phyloP scores from a whole-genome alignment of 2,329 filamentous ascomycete genomes.

The Venturia oleaginea region DNA sequence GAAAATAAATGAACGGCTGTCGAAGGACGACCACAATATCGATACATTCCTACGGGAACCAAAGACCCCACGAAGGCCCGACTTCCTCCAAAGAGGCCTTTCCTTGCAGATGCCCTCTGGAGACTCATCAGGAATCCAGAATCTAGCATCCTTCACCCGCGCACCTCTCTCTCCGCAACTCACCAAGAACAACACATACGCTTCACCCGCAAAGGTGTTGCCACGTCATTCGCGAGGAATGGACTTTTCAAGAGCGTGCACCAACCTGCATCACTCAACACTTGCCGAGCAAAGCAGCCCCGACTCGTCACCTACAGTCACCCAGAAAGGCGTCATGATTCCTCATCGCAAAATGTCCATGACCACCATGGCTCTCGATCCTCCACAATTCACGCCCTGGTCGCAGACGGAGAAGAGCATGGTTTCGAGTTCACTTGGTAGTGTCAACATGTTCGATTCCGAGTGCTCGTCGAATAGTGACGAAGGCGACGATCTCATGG shows the following conservation, averaged over 20 bases:
- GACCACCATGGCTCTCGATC: conserved; percentile 25
- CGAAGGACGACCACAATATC: conserved; percentile 37
- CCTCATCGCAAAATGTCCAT: conserved; percentile 36
- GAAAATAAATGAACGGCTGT: conserved; percentile 33
- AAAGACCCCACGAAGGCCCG: conserved; percentile 60
- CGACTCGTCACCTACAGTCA: conserved; percentile 80
- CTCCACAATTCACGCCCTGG: conserved; percentile 15
- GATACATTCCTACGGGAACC: conserved; percentile 18
- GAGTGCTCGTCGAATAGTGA: conserved; percentile 67
- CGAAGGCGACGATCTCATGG: conserved; percentile 44
- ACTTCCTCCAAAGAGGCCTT: conserved; percentile 54
- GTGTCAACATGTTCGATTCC: conserved; percentile 67
- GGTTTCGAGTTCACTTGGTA: conserved; percentile 68
- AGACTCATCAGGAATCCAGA: conserved; percentile 30
- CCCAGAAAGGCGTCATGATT: conserved; percentile 54
- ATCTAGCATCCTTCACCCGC: conserved; percentile 37
- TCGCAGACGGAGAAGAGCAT: conserved; percentile 42
- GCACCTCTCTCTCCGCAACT: conserved; percentile 75
- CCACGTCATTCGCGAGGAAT: conserved; percentile 82
- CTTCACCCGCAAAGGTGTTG: conserved; percentile 77
- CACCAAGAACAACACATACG: conserved; percentile 75
- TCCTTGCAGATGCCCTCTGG: conserved; percentile 60
- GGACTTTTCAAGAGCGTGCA: conserved; percentile 88
- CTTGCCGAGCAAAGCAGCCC: conserved; percentile 81
- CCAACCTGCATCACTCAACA: conserved; percentile 90